phyloP scores from a whole-genome alignment of 208 protist genomes.

The Sergeia podlipaevii region DNA sequence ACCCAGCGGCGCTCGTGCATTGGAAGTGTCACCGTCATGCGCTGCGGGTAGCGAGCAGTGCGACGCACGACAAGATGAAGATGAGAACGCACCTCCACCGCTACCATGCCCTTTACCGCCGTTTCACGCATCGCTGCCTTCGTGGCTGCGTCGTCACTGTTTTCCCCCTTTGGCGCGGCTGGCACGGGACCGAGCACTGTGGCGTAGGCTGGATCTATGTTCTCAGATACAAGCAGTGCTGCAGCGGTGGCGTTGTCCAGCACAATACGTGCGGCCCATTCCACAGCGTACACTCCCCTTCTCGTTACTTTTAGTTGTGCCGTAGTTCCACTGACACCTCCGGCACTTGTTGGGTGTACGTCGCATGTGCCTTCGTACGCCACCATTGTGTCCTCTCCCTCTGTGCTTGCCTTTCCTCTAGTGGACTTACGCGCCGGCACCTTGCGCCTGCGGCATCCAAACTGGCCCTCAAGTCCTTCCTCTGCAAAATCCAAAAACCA shows the following conservation, averaged over 20 bases:
- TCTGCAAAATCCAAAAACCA: slow-evolving; percentile 20
- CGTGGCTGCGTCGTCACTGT: neutral
- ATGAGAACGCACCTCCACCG: slow-evolving; percentile 51
- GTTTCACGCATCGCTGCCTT: neutral
- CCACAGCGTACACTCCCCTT: slow-evolving; percentile 55
- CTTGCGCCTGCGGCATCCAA: slow-evolving; percentile 15
- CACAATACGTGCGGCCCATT: slow-evolving; percentile 49
- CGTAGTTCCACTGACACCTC: slow-evolving; percentile 28
- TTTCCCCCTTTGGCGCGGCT: neutral
- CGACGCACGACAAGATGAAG: slow-evolving; percentile 62
- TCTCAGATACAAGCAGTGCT: slow-evolving; percentile 19
- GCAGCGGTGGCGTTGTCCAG: slow-evolving; percentile 3
- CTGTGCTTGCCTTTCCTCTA: neutral
- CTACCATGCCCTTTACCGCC: slow-evolving; percentile 1
- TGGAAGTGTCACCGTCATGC: slow-evolving; percentile 45
- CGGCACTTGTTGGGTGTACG: neutral
- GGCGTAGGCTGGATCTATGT: slow-evolving; percentile 46
- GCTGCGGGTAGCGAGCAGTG: slow-evolving; percentile 31
- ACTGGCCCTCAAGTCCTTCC: slow-evolving; percentile 32
- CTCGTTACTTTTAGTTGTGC: slow-evolving; percentile 28
- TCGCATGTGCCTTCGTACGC: slow-evolving; percentile 16
- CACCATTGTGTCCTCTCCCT: neutral
- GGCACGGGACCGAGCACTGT: slow-evolving; percentile 11
- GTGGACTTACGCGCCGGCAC: neutral
- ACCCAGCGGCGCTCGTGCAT: slow-evolving; percentile 58